These are phyloP conservation scores for Turritis glabra DNA, from an alignment of 345 rosid genomes.

Conservation along the genomic window DNA sequence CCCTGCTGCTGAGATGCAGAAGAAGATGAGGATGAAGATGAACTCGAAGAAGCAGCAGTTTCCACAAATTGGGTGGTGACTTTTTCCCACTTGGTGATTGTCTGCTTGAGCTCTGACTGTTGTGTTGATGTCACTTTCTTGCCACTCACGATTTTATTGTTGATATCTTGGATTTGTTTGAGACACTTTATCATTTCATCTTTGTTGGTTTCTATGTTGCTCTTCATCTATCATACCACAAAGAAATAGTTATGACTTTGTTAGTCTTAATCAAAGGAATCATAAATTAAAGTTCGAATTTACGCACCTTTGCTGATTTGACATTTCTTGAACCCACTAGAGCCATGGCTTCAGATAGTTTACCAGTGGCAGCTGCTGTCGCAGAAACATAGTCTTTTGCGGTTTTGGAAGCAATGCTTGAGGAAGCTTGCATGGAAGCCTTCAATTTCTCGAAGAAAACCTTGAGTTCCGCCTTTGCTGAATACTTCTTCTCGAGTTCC, in stretches of 20 bases:
- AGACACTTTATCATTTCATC: not conserved
- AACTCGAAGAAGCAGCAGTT: constrained; percentile 32
- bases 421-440: constrained; percentile 31
- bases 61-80: constrained; percentile 33
- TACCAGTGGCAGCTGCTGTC: not conserved
- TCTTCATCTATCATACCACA: constrained; percentile 27
- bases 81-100: constrained; percentile 29
- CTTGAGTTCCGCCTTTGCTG: constrained; percentile 21
- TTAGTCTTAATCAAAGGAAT: not conserved
- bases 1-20: constrained; percentile 2
- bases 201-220: constrained; percentile 28
- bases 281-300: not conserved
- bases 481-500: constrained; percentile 34
- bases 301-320: constrained; percentile 34
- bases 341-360: constrained; percentile 32
- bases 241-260: not conserved
- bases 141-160: constrained; percentile 13
- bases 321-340: constrained; percentile 9
- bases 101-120: constrained; percentile 30
- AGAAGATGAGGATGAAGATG: constrained; percentile 8
- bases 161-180: constrained; percentile 29
- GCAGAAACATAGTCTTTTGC: constrained; percentile 1
- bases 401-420: constrained; percentile 16
- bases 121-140: constrained; percentile 30
- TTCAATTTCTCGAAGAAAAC: constrained; percentile 34